Percentiles rank a stretch among this genome's conserved stretches.
These are phyloP conservation scores for Exsudoporus frostii DNA, from an alignment of 768 basidiomycete species.

Conservation along the genomic window DNA sequence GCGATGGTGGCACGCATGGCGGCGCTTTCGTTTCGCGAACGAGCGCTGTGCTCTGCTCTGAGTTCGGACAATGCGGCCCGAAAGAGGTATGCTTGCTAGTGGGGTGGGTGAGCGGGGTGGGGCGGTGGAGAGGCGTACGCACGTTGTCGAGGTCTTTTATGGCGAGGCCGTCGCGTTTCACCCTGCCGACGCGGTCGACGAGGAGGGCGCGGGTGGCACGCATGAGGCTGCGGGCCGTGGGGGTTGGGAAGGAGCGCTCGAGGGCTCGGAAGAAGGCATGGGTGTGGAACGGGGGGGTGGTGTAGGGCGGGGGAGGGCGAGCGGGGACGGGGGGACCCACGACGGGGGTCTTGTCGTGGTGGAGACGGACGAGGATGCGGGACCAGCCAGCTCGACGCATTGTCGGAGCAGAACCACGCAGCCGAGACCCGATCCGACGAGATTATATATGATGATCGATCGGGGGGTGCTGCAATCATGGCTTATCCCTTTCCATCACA, in stretches of 20 bases:
- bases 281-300: constrained; percentile 78
- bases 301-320: constrained; percentile 37
- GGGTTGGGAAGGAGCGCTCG: constrained; percentile 70
- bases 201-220: constrained; percentile 77
- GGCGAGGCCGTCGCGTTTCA: constrained; percentile 68
- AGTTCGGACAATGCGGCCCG: constrained; percentile 90
- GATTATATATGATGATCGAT: not conserved
- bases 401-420: not conserved
- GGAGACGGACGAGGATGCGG: constrained; percentile 16
- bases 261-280: constrained; percentile 71
- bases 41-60: constrained; percentile 78
- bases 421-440: constrained; percentile 20
- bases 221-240: constrained; percentile 77
- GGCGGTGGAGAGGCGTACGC: constrained; percentile 19
- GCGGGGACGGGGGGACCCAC: constrained; percentile 17
- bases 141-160: constrained; percentile 83
- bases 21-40: constrained; percentile 79
- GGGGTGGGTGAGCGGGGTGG: not conserved
- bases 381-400: constrained; percentile 2
- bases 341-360: constrained; percentile 10
- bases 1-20: constrained; percentile 73
- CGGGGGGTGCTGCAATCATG: constrained; percentile 3
- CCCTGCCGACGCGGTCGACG: constrained; percentile 69
- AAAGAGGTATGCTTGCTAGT: constrained; percentile 92
- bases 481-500: constrained; percentile 24